Conservation (phyloP, 306 rosid species). For the Lathyrus tuberosus region DNA sequence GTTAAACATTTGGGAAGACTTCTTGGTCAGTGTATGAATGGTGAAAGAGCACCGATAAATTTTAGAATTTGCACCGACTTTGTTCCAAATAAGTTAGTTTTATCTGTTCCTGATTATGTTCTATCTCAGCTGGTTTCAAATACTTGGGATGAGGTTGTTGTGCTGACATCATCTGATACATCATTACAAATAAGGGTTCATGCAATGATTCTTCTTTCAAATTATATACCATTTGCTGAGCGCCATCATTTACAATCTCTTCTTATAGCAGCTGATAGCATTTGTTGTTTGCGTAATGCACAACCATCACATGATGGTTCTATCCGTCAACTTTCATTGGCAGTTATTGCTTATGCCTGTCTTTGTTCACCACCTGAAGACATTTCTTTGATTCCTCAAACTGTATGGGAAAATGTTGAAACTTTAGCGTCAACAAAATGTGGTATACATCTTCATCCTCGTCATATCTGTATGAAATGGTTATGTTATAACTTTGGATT, state of each 20-base stretch:
- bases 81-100: conserved; percentile 48
- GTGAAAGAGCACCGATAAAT: conserved; percentile 46
- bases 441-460: conserved; percentile 52
- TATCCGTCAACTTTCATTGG: conserved; percentile 73
- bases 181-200: conserved; percentile 62
- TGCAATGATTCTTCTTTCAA: conserved; percentile 76
- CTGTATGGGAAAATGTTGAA: conserved; percentile 77
- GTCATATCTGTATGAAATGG: conserved; percentile 25
- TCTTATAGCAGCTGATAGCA: conserved; percentile 70
- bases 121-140: conserved; percentile 72
- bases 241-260: conserved; percentile 72
- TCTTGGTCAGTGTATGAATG: conserved; percentile 63
- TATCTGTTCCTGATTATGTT: conserved; percentile 52
- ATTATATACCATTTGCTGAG: conserved; percentile 78
- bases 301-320: conserved; percentile 70
- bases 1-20: conserved; percentile 68
- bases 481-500: conserved; percentile 23
- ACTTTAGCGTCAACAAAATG: conserved; percentile 59
- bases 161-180: conserved; percentile 72
- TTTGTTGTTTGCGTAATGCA: conserved; percentile 59
- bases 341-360: conserved; percentile 81
- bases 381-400: conserved; percentile 76
- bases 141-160: conserved; percentile 85
- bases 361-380: conserved; percentile 78
- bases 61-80: conserved; percentile 45